Evolutionary conservation across 371 early-diverging fungal genomes (phyloP).

Genomic region (Sporodiniella umbellata): DNA sequence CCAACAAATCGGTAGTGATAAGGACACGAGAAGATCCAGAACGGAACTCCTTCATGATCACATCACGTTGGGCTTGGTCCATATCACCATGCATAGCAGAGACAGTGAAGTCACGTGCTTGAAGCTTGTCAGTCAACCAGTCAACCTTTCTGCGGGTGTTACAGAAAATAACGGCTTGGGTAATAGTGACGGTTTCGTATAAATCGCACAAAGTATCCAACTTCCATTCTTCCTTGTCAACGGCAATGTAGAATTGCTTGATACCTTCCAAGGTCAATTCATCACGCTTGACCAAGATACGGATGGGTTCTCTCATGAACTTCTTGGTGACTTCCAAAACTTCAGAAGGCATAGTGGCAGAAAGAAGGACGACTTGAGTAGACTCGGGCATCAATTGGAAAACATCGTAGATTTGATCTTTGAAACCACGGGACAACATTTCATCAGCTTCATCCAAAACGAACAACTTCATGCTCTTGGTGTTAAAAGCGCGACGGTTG

Average conservation of each 20-base stretch:
- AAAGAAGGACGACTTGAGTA: slow-evolving; percentile 88
- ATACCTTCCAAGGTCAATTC: slow-evolving; percentile 94
- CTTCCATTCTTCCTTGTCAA: slow-evolving; percentile 91
- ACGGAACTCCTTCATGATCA: slow-evolving; percentile 97
- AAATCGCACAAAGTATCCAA: slow-evolving; percentile 90
- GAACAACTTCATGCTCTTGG: slow-evolving; percentile 84
- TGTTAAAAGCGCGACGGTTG: slow-evolving; percentile 74
- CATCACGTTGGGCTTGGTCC: slow-evolving; percentile 95
- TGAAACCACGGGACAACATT: slow-evolving; percentile 92
- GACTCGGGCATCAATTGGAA: slow-evolving; percentile 82
- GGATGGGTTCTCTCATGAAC: slow-evolving; percentile 91
- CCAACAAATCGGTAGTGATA: slow-evolving; percentile 98
- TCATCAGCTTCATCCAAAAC: slow-evolving; percentile 98
- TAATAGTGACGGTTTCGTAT: slow-evolving; percentile 88
- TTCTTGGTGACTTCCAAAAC: slow-evolving; percentile 90
- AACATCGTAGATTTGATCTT: slow-evolving; percentile 92
- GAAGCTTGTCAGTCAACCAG: slow-evolving; percentile 84
- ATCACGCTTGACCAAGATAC: slow-evolving; percentile 95
- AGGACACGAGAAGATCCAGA: slow-evolving; percentile 93
- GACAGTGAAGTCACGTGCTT: slow-evolving; percentile 85
- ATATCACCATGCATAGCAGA: slow-evolving; percentile 97
- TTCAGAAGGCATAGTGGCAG: slow-evolving; percentile 92
- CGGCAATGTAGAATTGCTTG: slow-evolving; percentile 92
- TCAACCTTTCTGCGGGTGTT: slow-evolving; percentile 95
- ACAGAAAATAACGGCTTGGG: slow-evolving; percentile 96